Percentiles rank a stretch among this genome's conserved stretches.
Conservation (phyloP, 192 early-diverging fungal genomes). For the Powellomyces hirtus region DNA sequence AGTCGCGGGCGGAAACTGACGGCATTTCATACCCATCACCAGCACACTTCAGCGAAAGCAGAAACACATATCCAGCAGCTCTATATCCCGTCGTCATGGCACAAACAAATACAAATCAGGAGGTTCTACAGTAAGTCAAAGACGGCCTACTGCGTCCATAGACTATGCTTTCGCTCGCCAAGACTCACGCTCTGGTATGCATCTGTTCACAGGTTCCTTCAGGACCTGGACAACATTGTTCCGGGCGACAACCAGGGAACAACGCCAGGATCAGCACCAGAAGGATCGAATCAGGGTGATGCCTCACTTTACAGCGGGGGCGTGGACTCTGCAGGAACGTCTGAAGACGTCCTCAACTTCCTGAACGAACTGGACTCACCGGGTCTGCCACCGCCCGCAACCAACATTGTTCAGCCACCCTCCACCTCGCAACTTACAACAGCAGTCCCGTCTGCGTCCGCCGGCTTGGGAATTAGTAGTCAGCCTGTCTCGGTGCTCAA, state of each 20-base stretch:
- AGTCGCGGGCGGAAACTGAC: too few species aligned
- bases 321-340: background rate
- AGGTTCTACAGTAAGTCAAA: constrained; percentile 33
- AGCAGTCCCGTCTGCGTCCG: background rate
- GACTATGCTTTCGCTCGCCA: background rate
- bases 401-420: background rate
- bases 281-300: background rate
- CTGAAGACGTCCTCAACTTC: constrained; percentile 43
- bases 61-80: too few species aligned
- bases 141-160: background rate
- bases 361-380: constrained; percentile 41
- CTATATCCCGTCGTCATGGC: too few species aligned
- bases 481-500: background rate
- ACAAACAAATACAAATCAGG: constrained; percentile 22
- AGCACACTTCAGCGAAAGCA: too few species aligned
- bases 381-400: background rate
- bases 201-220: constrained; percentile 20
- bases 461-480: too few species aligned
- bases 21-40: too few species aligned
- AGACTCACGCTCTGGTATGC: background rate
- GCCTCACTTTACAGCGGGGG: background rate
- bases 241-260: background rate
- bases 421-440: background rate
- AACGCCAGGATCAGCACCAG: too few species aligned
- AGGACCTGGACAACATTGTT: constrained; percentile 27